A percentile compares a stretch with the other conserved stretches of the same genome.
phyloP scores from a whole-genome alignment of 352 stramenopile species.

The Hyaloperonospora arabidopsidis region DNA sequence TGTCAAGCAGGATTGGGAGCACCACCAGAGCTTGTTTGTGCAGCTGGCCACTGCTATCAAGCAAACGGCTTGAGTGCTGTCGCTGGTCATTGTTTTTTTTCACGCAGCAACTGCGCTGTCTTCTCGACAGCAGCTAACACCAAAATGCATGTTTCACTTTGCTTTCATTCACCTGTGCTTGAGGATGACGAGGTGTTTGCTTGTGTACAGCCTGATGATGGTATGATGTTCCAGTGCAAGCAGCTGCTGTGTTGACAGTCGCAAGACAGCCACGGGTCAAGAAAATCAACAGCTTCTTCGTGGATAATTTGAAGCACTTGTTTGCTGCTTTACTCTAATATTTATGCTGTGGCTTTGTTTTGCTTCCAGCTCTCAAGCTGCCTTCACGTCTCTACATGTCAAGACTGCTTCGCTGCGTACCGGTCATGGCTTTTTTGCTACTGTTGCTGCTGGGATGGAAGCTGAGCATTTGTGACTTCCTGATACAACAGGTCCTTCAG shows the following conservation, averaged over 20 bases:
- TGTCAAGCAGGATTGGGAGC: slow-evolving; percentile 57
- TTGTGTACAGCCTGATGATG: background rate
- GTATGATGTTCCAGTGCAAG: too few relatives aligned
- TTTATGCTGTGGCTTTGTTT: slow-evolving; percentile 6
- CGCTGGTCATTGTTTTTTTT: slow-evolving; percentile 13
- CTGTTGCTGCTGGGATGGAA: slow-evolving; percentile 1
- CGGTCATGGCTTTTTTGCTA: slow-evolving; percentile 18
- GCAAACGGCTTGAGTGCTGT: slow-evolving; percentile 33
- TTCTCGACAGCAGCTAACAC: slow-evolving; percentile 3
- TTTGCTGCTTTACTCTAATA: slow-evolving; percentile 8
- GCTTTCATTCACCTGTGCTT: slow-evolving; percentile 9
- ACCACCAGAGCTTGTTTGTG: slow-evolving; percentile 62
- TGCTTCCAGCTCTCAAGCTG: background rate
- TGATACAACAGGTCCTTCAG: slow-evolving; percentile 78
- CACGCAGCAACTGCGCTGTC: slow-evolving; percentile 6
- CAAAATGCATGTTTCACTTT: slow-evolving; percentile 24
- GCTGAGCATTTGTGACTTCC: slow-evolving; percentile 71
- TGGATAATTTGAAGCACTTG: background rate
- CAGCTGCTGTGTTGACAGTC: background rate
- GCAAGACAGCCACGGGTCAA: too few relatives aligned
- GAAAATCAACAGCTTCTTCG: too few relatives aligned
- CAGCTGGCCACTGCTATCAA: slow-evolving; percentile 74
- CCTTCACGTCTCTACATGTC: slow-evolving; percentile 19
- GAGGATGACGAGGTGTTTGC: background rate
- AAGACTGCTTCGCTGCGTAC: slow-evolving; percentile 8